These are phyloP conservation scores for Globisporangium abappressorium DNA, from an alignment of 352 stramenopile species.

Conservation along the genomic window DNA sequence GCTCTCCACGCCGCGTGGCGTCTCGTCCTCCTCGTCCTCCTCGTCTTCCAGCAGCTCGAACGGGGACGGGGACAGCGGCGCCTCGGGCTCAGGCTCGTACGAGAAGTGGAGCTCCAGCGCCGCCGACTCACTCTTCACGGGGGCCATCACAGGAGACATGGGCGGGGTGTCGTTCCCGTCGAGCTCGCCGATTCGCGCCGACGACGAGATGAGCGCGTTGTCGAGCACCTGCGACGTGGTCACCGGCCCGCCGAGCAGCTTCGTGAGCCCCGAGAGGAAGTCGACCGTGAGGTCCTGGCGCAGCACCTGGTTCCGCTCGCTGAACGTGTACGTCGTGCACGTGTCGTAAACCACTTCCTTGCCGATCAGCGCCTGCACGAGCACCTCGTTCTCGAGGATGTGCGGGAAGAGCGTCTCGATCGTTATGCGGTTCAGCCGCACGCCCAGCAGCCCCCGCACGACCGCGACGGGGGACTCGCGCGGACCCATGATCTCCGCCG, in stretches of 20 bases:
- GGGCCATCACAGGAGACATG: background rate
- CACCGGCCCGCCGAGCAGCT: conserved; percentile 26
- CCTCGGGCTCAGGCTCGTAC: conserved; percentile 9
- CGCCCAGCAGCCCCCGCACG: conserved; percentile 32
- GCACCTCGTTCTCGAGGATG: conserved; percentile 45
- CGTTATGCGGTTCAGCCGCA: conserved; percentile 49
- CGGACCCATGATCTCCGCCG: conserved; percentile 40
- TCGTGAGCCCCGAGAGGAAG: conserved; percentile 48
- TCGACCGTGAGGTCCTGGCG: conserved; percentile 53
- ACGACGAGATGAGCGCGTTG: conserved; percentile 35
- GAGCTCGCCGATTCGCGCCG: conserved; percentile 14
- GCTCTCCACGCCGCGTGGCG: background rate
- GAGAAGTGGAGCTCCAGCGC: background rate
- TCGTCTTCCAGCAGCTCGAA: conserved; percentile 18
- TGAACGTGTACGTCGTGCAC: conserved; percentile 56
- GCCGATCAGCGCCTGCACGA: conserved; percentile 57
- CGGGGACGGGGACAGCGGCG: background rate
- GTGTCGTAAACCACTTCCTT: conserved; percentile 50
- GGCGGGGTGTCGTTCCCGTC: background rate
- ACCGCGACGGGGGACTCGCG: conserved; percentile 50
- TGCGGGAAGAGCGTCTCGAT: conserved; percentile 72
- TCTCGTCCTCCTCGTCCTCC: conserved; percentile 7
- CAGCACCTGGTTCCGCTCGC: conserved; percentile 43
- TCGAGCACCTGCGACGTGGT: conserved; percentile 31
- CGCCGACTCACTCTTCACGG: background rate